Conservation (phyloP, 352 stramenopile genomes). For the Phytophthora citrophthora region DNA sequence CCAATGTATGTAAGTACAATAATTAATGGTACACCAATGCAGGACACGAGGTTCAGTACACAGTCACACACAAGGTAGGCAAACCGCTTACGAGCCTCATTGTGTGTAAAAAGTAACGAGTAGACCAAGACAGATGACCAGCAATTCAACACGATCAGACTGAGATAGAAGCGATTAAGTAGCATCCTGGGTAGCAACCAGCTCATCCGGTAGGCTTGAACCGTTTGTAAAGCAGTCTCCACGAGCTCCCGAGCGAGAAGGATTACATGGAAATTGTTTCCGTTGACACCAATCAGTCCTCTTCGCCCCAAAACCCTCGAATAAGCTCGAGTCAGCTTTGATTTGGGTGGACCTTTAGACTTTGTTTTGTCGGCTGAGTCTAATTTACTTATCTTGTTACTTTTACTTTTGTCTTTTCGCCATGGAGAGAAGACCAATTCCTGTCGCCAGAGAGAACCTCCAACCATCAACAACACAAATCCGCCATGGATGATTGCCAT, state of each 20-base stretch:
- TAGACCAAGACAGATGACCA: conserved; percentile 34
- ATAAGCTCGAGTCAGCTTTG: conserved; percentile 3
- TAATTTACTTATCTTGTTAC: background rate
- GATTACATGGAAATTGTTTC: conserved; percentile 24
- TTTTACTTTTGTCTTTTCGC: conserved; percentile 1
- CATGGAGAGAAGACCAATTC: background rate
- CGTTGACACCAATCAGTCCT: conserved; percentile 29
- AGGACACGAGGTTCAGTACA: conserved; percentile 39
- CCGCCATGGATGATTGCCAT: background rate
- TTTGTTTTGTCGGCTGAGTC: conserved; percentile 2
- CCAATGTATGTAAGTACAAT: conserved; percentile 27
- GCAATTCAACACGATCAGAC: conserved; percentile 32
- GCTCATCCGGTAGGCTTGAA: conserved; percentile 47
- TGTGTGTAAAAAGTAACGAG: conserved; percentile 6
- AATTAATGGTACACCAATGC: conserved; percentile 27
- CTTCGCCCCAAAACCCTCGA: conserved; percentile 7
- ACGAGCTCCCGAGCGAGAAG: conserved; percentile 26
- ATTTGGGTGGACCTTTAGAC: background rate
- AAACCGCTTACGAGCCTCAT: conserved; percentile 31
- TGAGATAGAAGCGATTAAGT: conserved; percentile 35
- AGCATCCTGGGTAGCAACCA: conserved; percentile 19
- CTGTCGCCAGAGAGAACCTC: background rate
- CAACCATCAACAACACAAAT: background rate
- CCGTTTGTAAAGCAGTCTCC: conserved; percentile 38
- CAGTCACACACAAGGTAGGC: conserved; percentile 34